Percentiles rank a stretch among this genome's conserved stretches.
Conservation (phyloP, 441 rosid genomes). For the Pelargonium exstipulatum region DNA sequence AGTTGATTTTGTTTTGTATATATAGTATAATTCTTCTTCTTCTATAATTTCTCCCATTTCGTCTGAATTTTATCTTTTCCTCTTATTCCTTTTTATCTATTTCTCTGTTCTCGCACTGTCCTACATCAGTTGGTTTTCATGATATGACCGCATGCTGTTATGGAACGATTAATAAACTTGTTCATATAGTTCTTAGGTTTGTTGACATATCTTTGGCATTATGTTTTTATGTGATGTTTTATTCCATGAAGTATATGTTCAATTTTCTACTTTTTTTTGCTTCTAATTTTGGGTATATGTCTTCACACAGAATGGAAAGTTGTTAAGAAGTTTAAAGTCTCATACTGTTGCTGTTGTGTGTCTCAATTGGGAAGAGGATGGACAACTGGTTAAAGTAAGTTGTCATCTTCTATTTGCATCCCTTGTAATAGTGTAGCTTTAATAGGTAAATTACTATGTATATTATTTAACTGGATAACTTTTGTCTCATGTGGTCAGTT, state of each 20-base stretch:
- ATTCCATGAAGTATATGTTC: neutral
- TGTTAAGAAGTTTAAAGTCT: conserved; percentile 67
- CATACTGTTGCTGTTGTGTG: conserved; percentile 74
- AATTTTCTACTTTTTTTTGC: neutral
- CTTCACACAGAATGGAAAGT: conserved; percentile 60
- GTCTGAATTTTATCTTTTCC: no score
- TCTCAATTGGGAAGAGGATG: conserved; percentile 91
- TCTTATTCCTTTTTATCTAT: neutral
- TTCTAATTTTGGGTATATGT: conserved; percentile 4
- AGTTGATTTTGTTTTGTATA: no score
- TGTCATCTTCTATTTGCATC: conserved; percentile 10
- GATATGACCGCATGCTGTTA: no score
- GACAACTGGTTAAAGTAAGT: conserved; percentile 40
- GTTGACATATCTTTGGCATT: neutral
- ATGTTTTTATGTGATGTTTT: neutral
- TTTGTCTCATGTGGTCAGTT: neutral
- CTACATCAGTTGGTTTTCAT: no score
- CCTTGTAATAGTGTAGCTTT: neutral
- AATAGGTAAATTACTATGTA: conserved; percentile 2
- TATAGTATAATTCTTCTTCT: no score
- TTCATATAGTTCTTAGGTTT: neutral
- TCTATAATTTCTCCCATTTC: no score
- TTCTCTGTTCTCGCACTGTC: no score
- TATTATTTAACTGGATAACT: neutral
- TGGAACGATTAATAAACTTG: neutral